Evolutionary conservation across 257 asterid genomes (phyloP).

Genomic region (Scutellaria minor): DNA sequence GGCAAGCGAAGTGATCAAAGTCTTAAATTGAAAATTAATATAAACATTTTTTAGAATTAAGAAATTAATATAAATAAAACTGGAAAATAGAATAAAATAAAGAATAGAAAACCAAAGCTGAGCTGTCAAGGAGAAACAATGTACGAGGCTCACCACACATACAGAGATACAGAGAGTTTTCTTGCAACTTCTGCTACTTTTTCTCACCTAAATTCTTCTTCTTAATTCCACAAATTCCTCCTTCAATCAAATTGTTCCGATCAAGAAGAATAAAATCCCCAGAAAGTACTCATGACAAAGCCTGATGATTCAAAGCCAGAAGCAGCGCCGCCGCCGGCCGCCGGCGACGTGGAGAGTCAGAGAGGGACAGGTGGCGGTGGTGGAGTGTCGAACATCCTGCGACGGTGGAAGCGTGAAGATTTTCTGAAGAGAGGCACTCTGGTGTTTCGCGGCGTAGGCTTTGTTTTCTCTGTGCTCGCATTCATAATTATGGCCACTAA

Average conservation of each 20-base stretch:
- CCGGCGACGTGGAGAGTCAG: constrained; percentile 55
- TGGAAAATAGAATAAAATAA: not conserved
- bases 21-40: too few species aligned
- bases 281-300: constrained; percentile 24
- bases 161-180: not conserved
- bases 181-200: constrained; percentile 17
- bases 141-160: not conserved
- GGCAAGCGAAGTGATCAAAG: not conserved
- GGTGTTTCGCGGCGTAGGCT: constrained; percentile 47
- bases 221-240: not conserved
- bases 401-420: constrained; percentile 69
- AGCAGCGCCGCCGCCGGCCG: constrained; percentile 22
- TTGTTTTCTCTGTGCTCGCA: constrained; percentile 71
- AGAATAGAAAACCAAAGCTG: constrained; percentile 13
- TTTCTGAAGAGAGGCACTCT: constrained; percentile 48
- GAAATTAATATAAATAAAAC: not conserved
- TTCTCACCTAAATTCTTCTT: constrained; percentile 14
- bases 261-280: not conserved
- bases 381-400: constrained; percentile 29
- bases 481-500: constrained; percentile 75
- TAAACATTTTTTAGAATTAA: not conserved
- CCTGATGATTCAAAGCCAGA: constrained; percentile 33
- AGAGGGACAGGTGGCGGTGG: constrained; percentile 30
- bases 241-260: not conserved
- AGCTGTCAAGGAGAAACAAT: constrained; percentile 28